These are phyloP conservation scores for Phaeosphaeriaceae sp. DNA, from an alignment of 2,329 filamentous ascomycete genomes.

Conservation along the genomic window DNA sequence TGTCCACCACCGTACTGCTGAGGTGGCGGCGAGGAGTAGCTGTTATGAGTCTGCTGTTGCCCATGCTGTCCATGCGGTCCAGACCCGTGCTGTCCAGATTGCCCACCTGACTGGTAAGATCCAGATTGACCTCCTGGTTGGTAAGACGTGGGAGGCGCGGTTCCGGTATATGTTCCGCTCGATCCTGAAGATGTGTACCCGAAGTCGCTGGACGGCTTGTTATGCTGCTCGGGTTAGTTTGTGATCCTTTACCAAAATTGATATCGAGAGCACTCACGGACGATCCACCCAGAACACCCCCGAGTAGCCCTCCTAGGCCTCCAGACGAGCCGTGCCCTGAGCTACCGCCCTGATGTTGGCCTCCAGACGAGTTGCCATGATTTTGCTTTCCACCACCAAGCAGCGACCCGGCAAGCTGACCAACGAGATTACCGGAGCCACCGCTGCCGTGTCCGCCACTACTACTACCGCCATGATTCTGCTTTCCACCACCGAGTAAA, in stretches of 20 bases:
- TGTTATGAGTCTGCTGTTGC: conserved; percentile 27
- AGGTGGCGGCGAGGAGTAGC: conserved; percentile 26
- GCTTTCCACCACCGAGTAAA: conserved; percentile 50
- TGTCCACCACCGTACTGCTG: conserved; percentile 27
- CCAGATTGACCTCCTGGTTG: conserved; percentile 51
- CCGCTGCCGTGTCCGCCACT: conserved; percentile 38
- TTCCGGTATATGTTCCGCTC: conserved; percentile 66
- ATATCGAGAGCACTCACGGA: conserved; percentile 31
- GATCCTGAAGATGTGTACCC: conserved; percentile 63
- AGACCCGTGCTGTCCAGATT: conserved; percentile 23
- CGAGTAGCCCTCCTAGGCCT: conserved; percentile 40
- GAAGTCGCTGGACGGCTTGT: conserved; percentile 54
- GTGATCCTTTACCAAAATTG: background rate
- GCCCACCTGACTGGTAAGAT: conserved; percentile 62
- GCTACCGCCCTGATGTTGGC: conserved; percentile 54
- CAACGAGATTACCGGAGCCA: conserved; percentile 54
- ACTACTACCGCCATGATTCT: conserved; percentile 39
- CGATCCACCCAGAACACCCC: conserved; percentile 45
- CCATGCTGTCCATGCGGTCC: conserved; percentile 20
- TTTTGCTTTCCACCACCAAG: conserved; percentile 47
- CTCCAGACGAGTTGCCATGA: conserved; percentile 51
- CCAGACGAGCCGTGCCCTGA: conserved; percentile 23
- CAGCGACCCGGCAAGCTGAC: conserved; percentile 63
- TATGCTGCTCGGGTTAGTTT: conserved; percentile 31
- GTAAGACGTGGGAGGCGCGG: conserved; percentile 70